A percentile compares a stretch with the other conserved stretches of the same genome.
phyloP scores from a whole-genome alignment of 352 stramenopile species.

The Globisporangium sylvaticum region DNA sequence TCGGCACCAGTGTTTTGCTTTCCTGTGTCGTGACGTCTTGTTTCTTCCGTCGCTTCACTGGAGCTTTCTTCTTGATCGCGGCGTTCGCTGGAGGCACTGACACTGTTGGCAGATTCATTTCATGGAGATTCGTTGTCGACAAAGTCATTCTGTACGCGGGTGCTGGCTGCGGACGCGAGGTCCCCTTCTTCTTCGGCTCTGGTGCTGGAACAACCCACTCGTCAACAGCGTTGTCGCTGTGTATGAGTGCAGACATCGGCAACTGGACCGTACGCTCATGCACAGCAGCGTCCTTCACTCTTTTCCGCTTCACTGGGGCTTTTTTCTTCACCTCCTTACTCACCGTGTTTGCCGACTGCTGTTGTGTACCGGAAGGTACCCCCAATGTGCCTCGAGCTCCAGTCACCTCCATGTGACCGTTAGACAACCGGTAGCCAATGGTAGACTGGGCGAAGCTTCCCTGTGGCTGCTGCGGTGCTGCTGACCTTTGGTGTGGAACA shows the following conservation, averaged over 20 bases:
- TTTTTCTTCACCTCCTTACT: background rate
- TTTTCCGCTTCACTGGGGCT: background rate
- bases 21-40: background rate
- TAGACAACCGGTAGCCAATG: background rate
- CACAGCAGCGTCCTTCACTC: background rate
- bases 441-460: background rate
- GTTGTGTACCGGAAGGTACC: background rate
- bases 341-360: background rate
- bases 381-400: background rate
- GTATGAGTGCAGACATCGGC: background rate
- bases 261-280: background rate
- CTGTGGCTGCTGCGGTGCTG: background rate
- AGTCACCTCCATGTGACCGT: background rate
- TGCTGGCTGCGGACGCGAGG: background rate
- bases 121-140: background rate
- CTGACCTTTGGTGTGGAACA: background rate
- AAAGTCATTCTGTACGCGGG: background rate
- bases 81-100: background rate
- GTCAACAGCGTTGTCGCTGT: background rate
- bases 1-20: background rate
- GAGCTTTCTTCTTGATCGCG: background rate
- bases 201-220: background rate
- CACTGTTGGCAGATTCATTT: background rate
- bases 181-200: background rate
- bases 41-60: constrained; percentile 7